A percentile compares a stretch with the other conserved stretches of the same genome.
Evolutionary conservation across 306 rosid species (phyloP).

Genomic region (Cicer judaicum): DNA sequence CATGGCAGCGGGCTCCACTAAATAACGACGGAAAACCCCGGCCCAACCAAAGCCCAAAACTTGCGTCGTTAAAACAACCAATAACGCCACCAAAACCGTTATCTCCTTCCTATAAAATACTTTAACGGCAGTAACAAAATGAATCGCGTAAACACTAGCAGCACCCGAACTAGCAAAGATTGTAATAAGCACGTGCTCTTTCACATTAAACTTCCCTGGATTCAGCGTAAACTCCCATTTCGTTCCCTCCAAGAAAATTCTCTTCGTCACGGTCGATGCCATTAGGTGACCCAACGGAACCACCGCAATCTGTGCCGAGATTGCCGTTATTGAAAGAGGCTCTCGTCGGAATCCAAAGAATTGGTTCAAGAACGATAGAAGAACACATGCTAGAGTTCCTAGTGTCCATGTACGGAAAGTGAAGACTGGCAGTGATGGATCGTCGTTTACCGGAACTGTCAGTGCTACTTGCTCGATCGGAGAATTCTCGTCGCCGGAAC

Average conservation of each 20-base stretch:
- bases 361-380: conserved; percentile 83
- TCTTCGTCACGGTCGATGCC: conserved; percentile 65
- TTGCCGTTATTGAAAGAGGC: conserved; percentile 75
- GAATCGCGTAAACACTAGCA: conserved; percentile 79
- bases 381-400: conserved; percentile 65
- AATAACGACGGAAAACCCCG: conserved; percentile 69
- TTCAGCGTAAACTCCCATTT: conserved; percentile 73
- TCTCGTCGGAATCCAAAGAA: conserved; percentile 82
- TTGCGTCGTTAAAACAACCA: conserved; percentile 75
- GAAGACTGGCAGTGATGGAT: conserved; percentile 61
- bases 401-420: conserved; percentile 87
- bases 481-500: conserved; percentile 46
- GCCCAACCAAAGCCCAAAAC: conserved; percentile 91
- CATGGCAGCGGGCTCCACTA: conserved; percentile 89
- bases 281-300: conserved; percentile 76
- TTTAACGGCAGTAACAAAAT: conserved; percentile 64
- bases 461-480: conserved; percentile 73
- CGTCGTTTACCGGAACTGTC: conserved; percentile 72
- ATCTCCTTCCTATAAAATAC: conserved; percentile 62
- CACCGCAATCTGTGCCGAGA: conserved; percentile 91
- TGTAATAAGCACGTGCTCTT: conserved; percentile 86
- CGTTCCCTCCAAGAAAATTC: conserved; percentile 61
- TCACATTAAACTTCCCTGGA: conserved; percentile 82
- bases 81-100: conserved; percentile 60
- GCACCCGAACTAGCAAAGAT: conserved; percentile 91